Percentiles rank a stretch among this genome's conserved stretches.
Evolutionary conservation across 805 yeast genomes (phyloP).

Genomic region (Ascoidea tarda): DNA sequence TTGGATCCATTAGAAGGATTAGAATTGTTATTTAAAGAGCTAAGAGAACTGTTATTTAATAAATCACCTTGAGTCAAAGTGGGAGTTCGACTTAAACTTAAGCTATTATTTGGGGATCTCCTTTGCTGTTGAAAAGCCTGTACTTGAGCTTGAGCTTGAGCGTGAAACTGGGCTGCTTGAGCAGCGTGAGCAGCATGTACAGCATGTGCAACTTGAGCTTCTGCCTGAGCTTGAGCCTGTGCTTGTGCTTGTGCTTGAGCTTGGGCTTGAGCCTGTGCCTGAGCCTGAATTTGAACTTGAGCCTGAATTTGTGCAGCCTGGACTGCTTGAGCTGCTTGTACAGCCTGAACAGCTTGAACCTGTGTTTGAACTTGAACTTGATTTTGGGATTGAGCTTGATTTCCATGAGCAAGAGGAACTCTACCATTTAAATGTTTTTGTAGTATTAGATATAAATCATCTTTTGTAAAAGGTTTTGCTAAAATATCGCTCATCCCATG

Average conservation of each 20-base stretch:
- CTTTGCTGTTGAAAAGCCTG: no score
- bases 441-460: constrained; percentile 65
- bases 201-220: no score
- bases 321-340: background rate
- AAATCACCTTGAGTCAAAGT: background rate
- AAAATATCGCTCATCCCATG: constrained; percentile 89
- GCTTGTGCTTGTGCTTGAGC: no score
- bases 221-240: no score
- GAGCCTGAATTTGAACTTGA: background rate
- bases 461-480: constrained; percentile 88
- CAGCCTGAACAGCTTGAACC: background rate
- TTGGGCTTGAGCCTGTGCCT: background rate
- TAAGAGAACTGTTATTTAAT: background rate
- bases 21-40: background rate
- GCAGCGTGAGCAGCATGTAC: no score
- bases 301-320: background rate
- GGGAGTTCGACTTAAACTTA: background rate
- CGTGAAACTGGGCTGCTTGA: no score
- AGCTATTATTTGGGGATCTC: no score
- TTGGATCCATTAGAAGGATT: no score
- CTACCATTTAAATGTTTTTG: constrained; percentile 54
- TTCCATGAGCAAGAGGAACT: constrained; percentile 18
- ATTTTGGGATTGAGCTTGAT: constrained; percentile 12
- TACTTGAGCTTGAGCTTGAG: no score
- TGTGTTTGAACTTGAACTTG: constrained; percentile 2